Base-by-base conservation (phyloP, 345 rosid species). In the Arabis hirsuta region DNA sequence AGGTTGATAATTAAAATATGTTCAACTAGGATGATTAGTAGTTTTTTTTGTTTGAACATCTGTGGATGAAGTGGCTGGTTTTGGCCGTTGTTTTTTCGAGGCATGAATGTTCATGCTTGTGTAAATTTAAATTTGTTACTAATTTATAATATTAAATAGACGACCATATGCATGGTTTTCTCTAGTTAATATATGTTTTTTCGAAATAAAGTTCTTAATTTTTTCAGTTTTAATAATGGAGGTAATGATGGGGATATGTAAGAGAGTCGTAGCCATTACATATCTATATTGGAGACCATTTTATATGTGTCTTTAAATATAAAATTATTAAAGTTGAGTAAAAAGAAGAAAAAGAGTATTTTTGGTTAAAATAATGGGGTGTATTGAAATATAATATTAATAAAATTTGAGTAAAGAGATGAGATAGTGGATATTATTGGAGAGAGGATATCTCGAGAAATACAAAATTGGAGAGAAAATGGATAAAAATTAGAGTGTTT, bases 1-100 rank as follows among this genome's bases (percentile, higher is more conserved):
- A 11, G 9, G 19, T 26, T 16, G 22, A 31, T 36, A 9, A 36
- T 36, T 55, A 72, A 1, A 55, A 22, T 34, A 63, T 32, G 31
- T 22, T 55, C 64, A 72, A 72, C 5, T 72, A 48, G 72, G 71
- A 46, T 47, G 59, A 38, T 55, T 47, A 36, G 31, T 36, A 27
- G 32, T 47, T 22, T 22, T 22, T 22, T 22, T 22, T 22, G 2
- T 16, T 16, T 16, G 16, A 16, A 16, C 16, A 16, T 16, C 16
- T 16, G 16, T 16, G 24, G 24, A 22, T 22, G 16, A 16, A 63
- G 43, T 47, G 64, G 76, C 3, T 38, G 26, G 36, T 38, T 65
- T 65, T 47, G 22, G 52, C 58, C 65, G 9, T 73, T 56, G 77
- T 56, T 55, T 59, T 2, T 65, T 56, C 11, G n/a, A 12, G 19